These are phyloP conservation scores for Cymodocea nodosa DNA, from an alignment of 116 monocot species.

Conservation along the genomic window DNA sequence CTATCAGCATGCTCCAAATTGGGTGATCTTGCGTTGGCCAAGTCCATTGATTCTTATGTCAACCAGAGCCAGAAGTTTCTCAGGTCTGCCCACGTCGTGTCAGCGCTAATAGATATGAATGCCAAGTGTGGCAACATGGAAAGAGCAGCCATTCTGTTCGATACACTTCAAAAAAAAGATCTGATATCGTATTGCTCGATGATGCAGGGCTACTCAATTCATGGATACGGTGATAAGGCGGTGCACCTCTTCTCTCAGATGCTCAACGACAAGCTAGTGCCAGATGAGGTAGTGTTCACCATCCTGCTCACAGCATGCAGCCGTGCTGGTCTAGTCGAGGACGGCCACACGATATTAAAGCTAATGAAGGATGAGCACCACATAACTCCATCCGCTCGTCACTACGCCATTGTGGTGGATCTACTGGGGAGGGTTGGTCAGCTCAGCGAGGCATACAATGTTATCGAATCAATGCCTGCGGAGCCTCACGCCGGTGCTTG, in stretches of 20 bases:
- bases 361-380: conserved; percentile 13
- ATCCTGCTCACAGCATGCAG: conserved; percentile 26
- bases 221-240: conserved; percentile 9
- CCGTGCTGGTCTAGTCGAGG: conserved; percentile 18
- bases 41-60: too few species aligned
- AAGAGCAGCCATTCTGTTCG: conserved; percentile 13
- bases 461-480: conserved; percentile 23
- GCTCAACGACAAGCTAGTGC: conserved; percentile 2
- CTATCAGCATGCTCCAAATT: too few species aligned
- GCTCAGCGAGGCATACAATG: conserved; percentile 20
- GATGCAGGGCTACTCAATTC: conserved; percentile 20
- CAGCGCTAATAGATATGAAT: conserved; percentile 28
- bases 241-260: conserved; percentile 18
- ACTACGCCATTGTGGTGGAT: conserved; percentile 43
- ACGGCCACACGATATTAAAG: conserved; percentile 14
- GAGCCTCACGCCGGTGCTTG: conserved; percentile 22
- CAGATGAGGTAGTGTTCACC: conserved; percentile 14
- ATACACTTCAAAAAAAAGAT: conserved; percentile 6
- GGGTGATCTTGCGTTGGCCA: too few species aligned
- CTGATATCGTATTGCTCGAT: conserved; percentile 22
- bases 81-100: too few species aligned
- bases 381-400: conserved; percentile 17
- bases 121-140: conserved; percentile 34
- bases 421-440: conserved; percentile 20
- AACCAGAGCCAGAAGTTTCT: too few species aligned